Percentiles rank a stretch among this genome's conserved stretches.
phyloP scores from a whole-genome alignment of 768 basidiomycete species.

The Panaeolus papilionaceus region DNA sequence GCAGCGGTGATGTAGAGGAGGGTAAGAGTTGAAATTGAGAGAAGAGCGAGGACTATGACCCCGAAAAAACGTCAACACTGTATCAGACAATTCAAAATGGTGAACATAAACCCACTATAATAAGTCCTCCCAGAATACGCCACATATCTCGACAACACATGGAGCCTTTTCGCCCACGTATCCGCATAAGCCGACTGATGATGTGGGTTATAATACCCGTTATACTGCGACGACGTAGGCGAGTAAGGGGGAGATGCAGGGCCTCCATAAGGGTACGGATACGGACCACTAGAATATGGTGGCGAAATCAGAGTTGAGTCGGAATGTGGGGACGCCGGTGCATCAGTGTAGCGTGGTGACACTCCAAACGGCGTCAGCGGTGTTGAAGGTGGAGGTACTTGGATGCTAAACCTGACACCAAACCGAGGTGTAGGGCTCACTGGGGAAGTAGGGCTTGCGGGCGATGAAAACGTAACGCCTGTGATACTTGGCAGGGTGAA shows the following conservation, averaged over 20 bases:
- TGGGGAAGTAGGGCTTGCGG: too few relatives aligned
- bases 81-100: neutral
- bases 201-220: neutral
- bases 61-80: neutral
- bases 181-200: neutral
- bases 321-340: too few relatives aligned
- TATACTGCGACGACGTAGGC: neutral
- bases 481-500: neutral
- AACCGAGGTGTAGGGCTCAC: too few relatives aligned
- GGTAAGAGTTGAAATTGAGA: neutral
- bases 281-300: neutral
- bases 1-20: neutral
- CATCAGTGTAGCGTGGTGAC: neutral
- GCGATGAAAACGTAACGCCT: too few relatives aligned
- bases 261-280: too few relatives aligned
- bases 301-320: neutral
- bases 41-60: neutral
- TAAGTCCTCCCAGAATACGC: neutral
- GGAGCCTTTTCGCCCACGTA: neutral
- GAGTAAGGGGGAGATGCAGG: neutral
- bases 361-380: neutral
- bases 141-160: neutral
- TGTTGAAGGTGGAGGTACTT: neutral
- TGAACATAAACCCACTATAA: neutral
- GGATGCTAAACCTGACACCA: neutral